Percentiles rank a stretch among this genome's conserved stretches.
Conservation (phyloP, 306 rosid genomes). For the Pachyrhizus erosus region DNA sequence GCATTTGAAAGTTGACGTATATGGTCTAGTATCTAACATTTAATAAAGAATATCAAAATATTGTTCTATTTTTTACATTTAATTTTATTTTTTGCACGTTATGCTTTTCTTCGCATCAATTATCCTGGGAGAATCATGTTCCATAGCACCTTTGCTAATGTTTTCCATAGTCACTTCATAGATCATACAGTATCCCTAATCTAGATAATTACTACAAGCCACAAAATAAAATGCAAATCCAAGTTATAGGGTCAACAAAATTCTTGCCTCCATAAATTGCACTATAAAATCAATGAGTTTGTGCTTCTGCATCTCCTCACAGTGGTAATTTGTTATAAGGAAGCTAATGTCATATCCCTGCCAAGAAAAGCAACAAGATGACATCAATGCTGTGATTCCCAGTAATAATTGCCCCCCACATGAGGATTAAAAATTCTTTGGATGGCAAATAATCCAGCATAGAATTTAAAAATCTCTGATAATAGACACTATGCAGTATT, state of each 20-base stretch:
- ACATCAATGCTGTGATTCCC: conserved; percentile 13
- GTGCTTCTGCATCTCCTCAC: conserved; percentile 96
- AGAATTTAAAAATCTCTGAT: background rate
- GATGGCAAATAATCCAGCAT: conserved; percentile 19
- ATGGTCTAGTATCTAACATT: conserved; percentile 18
- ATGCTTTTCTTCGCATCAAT: background rate
- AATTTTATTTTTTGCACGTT: conserved; percentile 18
- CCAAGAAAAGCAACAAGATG: conserved; percentile 40
- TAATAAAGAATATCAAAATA: conserved; percentile 22
- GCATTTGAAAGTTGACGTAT: background rate
- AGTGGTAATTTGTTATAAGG: conserved; percentile 94
- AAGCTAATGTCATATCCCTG: conserved; percentile 99
- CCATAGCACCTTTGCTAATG: conserved; percentile 17
- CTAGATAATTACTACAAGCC: background rate
- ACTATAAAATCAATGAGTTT: conserved; percentile 96
- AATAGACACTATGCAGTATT: background rate
- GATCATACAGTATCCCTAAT: background rate
- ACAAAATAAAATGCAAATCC: conserved; percentile 18
- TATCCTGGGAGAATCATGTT: conserved; percentile 1
- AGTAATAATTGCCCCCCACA: background rate
- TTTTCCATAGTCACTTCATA: background rate
- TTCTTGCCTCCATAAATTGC: conserved; percentile 97
- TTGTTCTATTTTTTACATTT: background rate
- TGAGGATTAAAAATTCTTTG: conserved; percentile 21
- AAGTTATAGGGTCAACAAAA: conserved; percentile 41